These are phyloP conservation scores for Phytophthora pistaciae DNA, from an alignment of 352 stramenopile species.

Conservation along the genomic window DNA sequence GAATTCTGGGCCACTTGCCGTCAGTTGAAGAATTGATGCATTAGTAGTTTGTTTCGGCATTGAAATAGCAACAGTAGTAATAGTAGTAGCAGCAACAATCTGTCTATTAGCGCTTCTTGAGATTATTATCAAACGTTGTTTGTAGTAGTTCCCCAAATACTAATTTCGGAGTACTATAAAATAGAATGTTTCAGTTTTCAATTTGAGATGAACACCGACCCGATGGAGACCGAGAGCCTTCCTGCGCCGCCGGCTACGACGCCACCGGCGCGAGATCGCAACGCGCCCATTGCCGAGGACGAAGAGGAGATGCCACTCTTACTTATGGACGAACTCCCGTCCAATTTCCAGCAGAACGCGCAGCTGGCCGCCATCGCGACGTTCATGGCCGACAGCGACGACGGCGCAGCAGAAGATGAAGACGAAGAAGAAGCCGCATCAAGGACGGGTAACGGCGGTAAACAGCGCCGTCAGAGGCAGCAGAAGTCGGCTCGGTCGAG, in stretches of 20 bases:
- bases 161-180: no score
- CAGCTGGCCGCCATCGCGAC: constrained; percentile 80
- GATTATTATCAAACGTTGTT: no score
- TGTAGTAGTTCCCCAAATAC: no score
- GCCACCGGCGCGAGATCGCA: not conserved
- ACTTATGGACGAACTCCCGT: constrained; percentile 78
- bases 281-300: constrained; percentile 15
- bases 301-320: constrained; percentile 82
- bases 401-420: constrained; percentile 30
- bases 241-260: not conserved
- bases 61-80: no score
- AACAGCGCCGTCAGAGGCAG: constrained; percentile 12
- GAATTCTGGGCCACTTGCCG: no score
- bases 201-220: not conserved
- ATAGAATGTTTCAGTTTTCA: no score
- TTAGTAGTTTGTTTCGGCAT: no score
- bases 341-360: constrained; percentile 67
- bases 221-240: not conserved
- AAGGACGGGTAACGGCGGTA: constrained; percentile 1
- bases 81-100: no score
- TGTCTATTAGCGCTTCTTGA: no score
- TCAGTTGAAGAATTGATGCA: no score
- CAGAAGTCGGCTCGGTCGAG: not conserved
- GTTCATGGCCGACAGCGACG: constrained; percentile 76
- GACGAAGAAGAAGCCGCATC: constrained; percentile 8